phyloP scores from a whole-genome alignment of 805 yeast genomes.

The Brettanomyces anomalus region DNA sequence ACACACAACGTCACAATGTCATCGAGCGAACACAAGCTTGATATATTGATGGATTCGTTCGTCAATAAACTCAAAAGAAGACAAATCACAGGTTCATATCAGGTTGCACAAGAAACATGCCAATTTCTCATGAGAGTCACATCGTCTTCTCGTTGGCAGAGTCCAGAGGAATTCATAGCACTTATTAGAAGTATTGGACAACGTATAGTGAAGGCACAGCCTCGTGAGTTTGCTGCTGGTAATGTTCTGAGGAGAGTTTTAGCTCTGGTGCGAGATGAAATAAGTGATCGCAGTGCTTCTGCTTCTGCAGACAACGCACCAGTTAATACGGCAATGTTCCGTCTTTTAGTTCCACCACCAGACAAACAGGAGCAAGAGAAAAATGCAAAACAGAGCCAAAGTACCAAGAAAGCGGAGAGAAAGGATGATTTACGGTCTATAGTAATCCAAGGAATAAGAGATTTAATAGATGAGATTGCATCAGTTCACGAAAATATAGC shows the following conservation, averaged over 20 bases:
- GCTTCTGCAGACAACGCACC: conserved; percentile 30
- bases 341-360: conserved; percentile 50
- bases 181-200: conserved; percentile 70
- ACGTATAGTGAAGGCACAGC: conserved; percentile 68
- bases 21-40: conserved; percentile 16
- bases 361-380: conserved; percentile 7
- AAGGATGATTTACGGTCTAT: conserved; percentile 67
- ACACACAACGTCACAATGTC: background rate
- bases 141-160: conserved; percentile 83
- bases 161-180: conserved; percentile 60
- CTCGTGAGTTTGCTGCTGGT: conserved; percentile 82
- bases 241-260: conserved; percentile 85
- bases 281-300: conserved; percentile 34
- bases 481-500: conserved; percentile 88
- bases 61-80: conserved; percentile 62
- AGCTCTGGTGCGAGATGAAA: conserved; percentile 80
- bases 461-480: conserved; percentile 82
- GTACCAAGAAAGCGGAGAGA: background rate
- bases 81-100: conserved; percentile 72
- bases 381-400: conserved; percentile 11
- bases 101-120: conserved; percentile 79
- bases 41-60: conserved; percentile 24
- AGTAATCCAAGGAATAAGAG: conserved; percentile 87
- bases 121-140: conserved; percentile 81
- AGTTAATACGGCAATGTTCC: conserved; percentile 79